Base-by-base conservation (phyloP, 768 basidiomycete genomes). In the Tulasnella sp. region DNA sequence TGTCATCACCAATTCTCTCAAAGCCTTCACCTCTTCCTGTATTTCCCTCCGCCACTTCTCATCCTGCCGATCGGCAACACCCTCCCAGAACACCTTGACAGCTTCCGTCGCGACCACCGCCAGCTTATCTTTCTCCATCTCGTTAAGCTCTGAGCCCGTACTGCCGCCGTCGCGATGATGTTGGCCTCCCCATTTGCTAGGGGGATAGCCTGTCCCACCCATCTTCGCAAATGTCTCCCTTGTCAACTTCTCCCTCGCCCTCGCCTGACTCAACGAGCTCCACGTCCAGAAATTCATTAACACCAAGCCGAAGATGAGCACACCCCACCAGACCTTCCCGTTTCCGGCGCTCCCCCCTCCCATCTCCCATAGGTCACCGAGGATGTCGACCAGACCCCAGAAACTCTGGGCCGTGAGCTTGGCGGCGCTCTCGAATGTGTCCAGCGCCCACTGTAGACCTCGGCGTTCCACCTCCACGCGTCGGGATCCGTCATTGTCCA, bases 391-490 rank as follows among this genome's bases (percentile, higher is more conserved):
- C 24, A 85, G 84, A 19, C 81, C 86, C 48, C 71, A 75, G 44
- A 85, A 79, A 61, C 85, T 87, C 67, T 81, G 80, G 66, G 72
- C 74, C 29, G 80, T 87, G 61, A 92, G 88, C 63, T 78, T 75
- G 61, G 73, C 77, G 1, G 89, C 83, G 9, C 87, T 89, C 29
- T 83, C 83, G 68, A 87, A 78, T 49, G 89, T 92, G 64, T 92
- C 89, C 73, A 81, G 87, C 2, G 88, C 88, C 89, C 89, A 92
- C 66, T 92, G 89, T 63, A 90, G 71, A 0, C 82, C 82, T 17
- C 86, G 84, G 60, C 75, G 78, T 61, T 83, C 81, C 15, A 83
- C 80, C 57, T 76, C 74, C 68, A 85, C 84, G 53, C 85, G 80
- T 59, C 74, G 74, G 12, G 38, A 19, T 12, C 10, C 22, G 22